Evolutionary conservation across 2,329 filamentous ascomycete genomes (phyloP).

Genomic region (Ophiostoma fasciatum): DNA sequence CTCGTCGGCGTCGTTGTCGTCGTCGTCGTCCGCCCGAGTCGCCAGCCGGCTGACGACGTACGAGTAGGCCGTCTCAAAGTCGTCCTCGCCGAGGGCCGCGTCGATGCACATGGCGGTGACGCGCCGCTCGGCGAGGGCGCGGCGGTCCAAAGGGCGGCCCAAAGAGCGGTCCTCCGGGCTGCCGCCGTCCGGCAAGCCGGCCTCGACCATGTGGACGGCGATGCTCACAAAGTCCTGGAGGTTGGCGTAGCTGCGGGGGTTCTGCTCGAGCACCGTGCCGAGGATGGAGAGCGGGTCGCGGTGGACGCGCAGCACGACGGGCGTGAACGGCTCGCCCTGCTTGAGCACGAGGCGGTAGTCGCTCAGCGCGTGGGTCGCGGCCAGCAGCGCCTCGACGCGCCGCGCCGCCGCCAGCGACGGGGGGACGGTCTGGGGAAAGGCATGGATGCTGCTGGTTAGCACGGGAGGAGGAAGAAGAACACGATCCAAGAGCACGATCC

Average conservation of each 20-base stretch:
- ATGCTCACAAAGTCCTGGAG: conserved; percentile 59
- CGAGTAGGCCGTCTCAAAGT: conserved; percentile 76
- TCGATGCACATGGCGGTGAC: conserved; percentile 71
- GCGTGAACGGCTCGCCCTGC: conserved; percentile 66
- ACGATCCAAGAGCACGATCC: too few relatives aligned
- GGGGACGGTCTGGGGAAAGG: conserved; percentile 45
- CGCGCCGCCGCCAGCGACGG: conserved; percentile 34
- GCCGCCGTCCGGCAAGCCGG: conserved; percentile 29
- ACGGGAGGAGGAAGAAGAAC: too few relatives aligned
- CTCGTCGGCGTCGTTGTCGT: too few relatives aligned
- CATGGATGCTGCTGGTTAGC: conserved; percentile 48
- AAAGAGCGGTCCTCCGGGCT: conserved; percentile 16
- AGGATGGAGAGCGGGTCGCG: conserved; percentile 61
- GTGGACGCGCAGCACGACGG: conserved; percentile 63
- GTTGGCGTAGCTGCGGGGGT: conserved; percentile 56
- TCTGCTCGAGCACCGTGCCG: conserved; percentile 60
- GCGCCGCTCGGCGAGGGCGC: conserved; percentile 39
- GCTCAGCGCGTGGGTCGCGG: conserved; percentile 59
- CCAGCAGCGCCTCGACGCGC: conserved; percentile 48
- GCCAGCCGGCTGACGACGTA: conserved; percentile 60
- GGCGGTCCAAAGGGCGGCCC: conserved; percentile 16
- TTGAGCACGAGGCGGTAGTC: conserved; percentile 66
- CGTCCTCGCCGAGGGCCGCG: conserved; percentile 59
- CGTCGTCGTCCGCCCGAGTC: too few relatives aligned
- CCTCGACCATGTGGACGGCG: conserved; percentile 49